Evolutionary conservation across 441 rosid species (phyloP).

Genomic region (Codiaeum variegatum): DNA sequence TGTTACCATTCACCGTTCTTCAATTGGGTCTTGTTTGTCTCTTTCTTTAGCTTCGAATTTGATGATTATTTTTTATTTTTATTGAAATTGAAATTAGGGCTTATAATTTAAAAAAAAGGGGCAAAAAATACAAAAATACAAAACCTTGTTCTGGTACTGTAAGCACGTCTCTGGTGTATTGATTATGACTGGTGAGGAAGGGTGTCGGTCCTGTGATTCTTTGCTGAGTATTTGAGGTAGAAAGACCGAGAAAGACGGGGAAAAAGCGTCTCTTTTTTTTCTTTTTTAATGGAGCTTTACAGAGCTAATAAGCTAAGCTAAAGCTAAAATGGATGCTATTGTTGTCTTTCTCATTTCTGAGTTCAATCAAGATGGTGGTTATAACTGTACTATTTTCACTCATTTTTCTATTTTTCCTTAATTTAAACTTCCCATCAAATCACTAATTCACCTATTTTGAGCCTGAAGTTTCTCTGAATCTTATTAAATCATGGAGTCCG

Average conservation of each 20-base stretch:
- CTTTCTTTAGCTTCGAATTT: conserved; percentile 18
- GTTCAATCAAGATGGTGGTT: conserved; percentile 18
- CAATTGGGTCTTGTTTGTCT: conserved; percentile 16
- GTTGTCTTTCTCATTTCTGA: conserved; percentile 23
- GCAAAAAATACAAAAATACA: conserved; percentile 20
- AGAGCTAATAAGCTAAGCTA: background rate
- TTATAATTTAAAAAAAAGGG: background rate
- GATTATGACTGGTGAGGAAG: conserved; percentile 34
- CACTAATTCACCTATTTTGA: conserved; percentile 16
- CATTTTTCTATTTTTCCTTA: conserved; percentile 18
- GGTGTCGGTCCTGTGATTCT: conserved; percentile 33
- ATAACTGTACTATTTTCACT: conserved; percentile 16
- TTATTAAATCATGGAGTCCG: conserved; percentile 22
- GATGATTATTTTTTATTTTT: conserved; percentile 6
- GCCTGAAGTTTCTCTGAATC: conserved; percentile 23
- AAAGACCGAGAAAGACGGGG: conserved; percentile 31
- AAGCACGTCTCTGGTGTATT: conserved; percentile 34
- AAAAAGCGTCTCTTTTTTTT: conserved; percentile 15
- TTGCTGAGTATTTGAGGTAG: conserved; percentile 21
- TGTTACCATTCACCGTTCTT: conserved; percentile 1
- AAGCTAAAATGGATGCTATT: conserved; percentile 18
- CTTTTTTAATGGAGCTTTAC: conserved; percentile 30
- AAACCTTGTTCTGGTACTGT: conserved; percentile 13
- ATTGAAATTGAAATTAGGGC: background rate
- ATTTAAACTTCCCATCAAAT: background rate